Conservation (phyloP, 768 basidiomycete genomes). For the Mrakia blollopis region DNA sequence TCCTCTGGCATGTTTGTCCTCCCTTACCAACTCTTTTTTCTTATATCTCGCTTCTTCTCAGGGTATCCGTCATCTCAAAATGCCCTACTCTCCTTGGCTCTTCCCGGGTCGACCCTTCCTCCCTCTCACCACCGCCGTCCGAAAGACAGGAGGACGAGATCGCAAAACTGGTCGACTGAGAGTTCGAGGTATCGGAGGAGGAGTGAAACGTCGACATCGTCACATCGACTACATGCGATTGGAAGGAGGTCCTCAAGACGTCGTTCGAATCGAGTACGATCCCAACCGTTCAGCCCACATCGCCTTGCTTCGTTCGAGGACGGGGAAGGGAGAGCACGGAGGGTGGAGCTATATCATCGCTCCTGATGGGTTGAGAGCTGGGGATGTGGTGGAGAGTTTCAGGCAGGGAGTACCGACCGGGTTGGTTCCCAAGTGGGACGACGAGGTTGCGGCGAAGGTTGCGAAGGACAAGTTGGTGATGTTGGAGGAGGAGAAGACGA, state of each 20-base stretch:
- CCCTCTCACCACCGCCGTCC: slow-evolving; percentile 69
- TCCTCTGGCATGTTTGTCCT: too few species aligned
- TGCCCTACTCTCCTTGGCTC: slow-evolving; percentile 34
- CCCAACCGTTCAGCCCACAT: slow-evolving; percentile 91
- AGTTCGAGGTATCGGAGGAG: slow-evolving; percentile 83
- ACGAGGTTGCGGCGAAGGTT: slow-evolving; percentile 29
- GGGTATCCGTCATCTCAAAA: slow-evolving; percentile 29
- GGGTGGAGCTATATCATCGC: slow-evolving; percentile 89
- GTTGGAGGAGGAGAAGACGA: neutral
- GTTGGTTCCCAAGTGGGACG: slow-evolving; percentile 55
- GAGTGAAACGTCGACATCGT: slow-evolving; percentile 79
- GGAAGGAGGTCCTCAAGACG: slow-evolving; percentile 77
- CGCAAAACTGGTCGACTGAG: slow-evolving; percentile 69
- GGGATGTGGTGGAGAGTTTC: slow-evolving; percentile 82
- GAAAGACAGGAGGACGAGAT: slow-evolving; percentile 84
- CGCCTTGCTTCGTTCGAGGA: slow-evolving; percentile 60
- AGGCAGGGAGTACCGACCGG: slow-evolving; percentile 73
- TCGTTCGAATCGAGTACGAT: slow-evolving; percentile 94
- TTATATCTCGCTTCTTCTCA: neutral
- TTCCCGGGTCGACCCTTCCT: slow-evolving; percentile 68
- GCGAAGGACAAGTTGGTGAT: neutral
- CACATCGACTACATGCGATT: slow-evolving; percentile 76
- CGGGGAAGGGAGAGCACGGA: slow-evolving; percentile 23
- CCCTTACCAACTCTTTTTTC: neutral
- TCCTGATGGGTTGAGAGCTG: slow-evolving; percentile 79